Evolutionary conservation across 257 asterid genomes (phyloP), one percentile per base, ranked within the genome.

Genomic region (Solanum piurae): DNA sequence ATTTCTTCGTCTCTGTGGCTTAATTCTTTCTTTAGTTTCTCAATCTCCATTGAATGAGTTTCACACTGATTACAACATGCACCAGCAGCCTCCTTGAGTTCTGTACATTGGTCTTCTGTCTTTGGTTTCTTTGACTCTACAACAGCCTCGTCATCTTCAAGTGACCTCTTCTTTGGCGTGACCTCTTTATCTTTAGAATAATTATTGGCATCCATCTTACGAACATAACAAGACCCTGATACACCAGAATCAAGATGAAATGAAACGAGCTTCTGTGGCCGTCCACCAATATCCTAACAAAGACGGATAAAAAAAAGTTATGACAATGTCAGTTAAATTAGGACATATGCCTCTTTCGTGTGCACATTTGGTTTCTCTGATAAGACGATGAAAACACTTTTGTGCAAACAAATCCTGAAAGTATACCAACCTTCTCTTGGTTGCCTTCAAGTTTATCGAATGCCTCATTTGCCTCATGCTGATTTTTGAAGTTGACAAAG

Each of bases 1-100:
- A 95, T 94, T 87, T 95, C 98, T 88, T 89, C n/a, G 16, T 97
- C 98, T 91, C 97, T 92, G 49, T 91, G 90, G 52, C 87, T 89
- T 38, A 94, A 83, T 86, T 93, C 98, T 88, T 69, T 80, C 91
- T 93, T 92, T 93, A 95, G 91, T 76, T 92, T 92, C 89, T 89
- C 91, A 83, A 95, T 92, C 91, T 95, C 96, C 89, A 89, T 88
- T 89, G 87, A 68, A 84, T 90, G 95, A 64, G 29, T 60, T 83
- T 91, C 93, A 25, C 95, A 94, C 83, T 75, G 80, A 64, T 79
- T 72, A 37, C 87, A 13, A n/a, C 23, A 75, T 4, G 38, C 66
- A 12, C 8, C 52, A 8, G 44, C 40, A 31, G 83, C 0, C 83
- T 88, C 91, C 86, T 86, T 94, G 44, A 62, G n/a, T 33, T 88